Percentiles rank a stretch among this genome's conserved stretches.
Evolutionary conservation across 2,329 filamentous ascomycete species (phyloP).

Genomic region (Hymenoscyphus linearis): DNA sequence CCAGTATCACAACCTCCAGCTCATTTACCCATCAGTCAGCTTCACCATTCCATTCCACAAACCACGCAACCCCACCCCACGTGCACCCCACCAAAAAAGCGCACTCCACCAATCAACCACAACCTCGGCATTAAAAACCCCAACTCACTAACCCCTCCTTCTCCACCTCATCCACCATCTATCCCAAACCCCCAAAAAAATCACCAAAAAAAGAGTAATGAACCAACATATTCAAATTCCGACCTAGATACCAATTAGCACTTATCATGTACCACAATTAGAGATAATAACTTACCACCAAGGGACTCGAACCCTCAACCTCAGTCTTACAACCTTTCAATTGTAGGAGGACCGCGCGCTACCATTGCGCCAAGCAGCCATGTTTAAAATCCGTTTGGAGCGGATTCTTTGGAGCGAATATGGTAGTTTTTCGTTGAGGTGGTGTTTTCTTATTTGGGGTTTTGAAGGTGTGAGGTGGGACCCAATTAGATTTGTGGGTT

Average conservation of each 20-base stretch:
- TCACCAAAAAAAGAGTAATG: neutral
- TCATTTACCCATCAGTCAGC: too few species aligned
- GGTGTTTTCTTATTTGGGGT: neutral
- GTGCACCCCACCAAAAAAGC: neutral
- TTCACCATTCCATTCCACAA: too few species aligned
- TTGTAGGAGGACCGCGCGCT: slow-evolving; percentile 44
- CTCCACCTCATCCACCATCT: neutral
- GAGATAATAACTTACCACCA: slow-evolving; percentile 7
- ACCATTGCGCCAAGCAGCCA: slow-evolving; percentile 41
- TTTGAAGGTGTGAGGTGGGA: neutral
- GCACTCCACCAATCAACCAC: neutral
- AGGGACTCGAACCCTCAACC: slow-evolving; percentile 34
- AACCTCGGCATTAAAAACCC: too few species aligned
- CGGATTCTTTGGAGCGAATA: slow-evolving; percentile 9
- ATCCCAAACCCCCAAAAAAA: neutral
- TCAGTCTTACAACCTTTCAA: slow-evolving; percentile 36
- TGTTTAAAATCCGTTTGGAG: neutral
- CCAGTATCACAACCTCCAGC: too few species aligned
- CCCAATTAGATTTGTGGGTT: neutral
- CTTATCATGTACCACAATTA: too few species aligned
- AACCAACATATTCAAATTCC: slow-evolving; percentile 21
- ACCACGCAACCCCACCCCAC: neutral
- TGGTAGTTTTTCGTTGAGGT: slow-evolving; percentile 3
- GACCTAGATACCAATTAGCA: too few species aligned
- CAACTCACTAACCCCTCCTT: too few species aligned